Percentiles rank a stretch among this genome's conserved stretches.
phyloP scores from a whole-genome alignment of 768 basidiomycete species.

The Trametes coccinea region DNA sequence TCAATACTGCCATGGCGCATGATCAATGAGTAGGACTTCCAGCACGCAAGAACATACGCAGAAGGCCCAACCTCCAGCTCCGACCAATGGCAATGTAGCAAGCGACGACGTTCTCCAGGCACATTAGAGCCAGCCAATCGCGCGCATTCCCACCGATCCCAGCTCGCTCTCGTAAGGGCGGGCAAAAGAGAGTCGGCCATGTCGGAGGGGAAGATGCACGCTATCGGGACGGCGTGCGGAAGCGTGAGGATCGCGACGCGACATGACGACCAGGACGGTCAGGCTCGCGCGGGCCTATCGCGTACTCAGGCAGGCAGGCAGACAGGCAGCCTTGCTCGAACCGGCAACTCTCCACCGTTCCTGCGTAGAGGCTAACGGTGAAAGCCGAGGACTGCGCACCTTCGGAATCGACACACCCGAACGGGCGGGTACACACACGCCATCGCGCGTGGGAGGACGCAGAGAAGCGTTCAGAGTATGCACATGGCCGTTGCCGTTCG shows the following conservation, averaged over 20 bases:
- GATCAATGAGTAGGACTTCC: neutral
- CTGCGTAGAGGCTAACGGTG: slow-evolving; percentile 19
- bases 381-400: slow-evolving; percentile 7
- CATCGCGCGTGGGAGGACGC: slow-evolving; percentile 9
- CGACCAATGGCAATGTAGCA: slow-evolving; percentile 4
- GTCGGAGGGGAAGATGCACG: slow-evolving; percentile 10
- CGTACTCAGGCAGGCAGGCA: too few relatives aligned
- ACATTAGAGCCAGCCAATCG: slow-evolving; percentile 3
- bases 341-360: slow-evolving; percentile 18
- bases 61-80: slow-evolving; percentile 6
- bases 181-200: neutral
- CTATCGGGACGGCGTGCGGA: slow-evolving; percentile 3
- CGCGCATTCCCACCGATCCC: slow-evolving; percentile 1
- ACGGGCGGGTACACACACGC: neutral
- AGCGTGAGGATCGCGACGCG: neutral
- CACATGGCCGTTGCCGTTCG: neutral
- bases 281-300: too few relatives aligned
- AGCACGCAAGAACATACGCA: neutral
- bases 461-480: slow-evolving; percentile 3
- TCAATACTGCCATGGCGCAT: neutral
- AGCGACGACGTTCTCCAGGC: slow-evolving; percentile 10
- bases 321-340: slow-evolving; percentile 9
- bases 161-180: slow-evolving; percentile 1
- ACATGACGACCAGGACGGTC: neutral
- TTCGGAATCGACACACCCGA: slow-evolving; percentile 2